phyloP scores from a whole-genome alignment of 1,139 yeast genomes.

The Kluyveromyces sp. region DNA sequence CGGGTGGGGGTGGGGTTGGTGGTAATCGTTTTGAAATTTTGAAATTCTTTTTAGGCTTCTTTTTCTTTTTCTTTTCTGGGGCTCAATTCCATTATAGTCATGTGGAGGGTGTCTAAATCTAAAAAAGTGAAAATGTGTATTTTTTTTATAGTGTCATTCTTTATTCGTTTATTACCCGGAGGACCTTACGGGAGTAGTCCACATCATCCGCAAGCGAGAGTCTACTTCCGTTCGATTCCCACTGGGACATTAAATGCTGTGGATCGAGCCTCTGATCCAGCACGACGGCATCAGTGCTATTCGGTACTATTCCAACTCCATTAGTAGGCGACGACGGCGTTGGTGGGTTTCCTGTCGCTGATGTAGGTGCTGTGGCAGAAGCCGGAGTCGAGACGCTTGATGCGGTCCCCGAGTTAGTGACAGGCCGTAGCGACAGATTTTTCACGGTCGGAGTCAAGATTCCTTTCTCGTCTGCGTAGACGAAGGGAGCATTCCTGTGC shows the following conservation, averaged over 20 bases:
- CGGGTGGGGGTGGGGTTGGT: too few species aligned
- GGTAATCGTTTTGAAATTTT: too few species aligned
- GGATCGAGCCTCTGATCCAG: conserved; percentile 70
- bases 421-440: neutral
- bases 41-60: too few species aligned
- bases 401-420: too few species aligned
- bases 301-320: neutral
- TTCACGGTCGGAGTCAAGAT: conserved; percentile 11
- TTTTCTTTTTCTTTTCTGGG: too few species aligned
- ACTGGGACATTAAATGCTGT: conserved; percentile 44
- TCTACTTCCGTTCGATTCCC: conserved; percentile 43
- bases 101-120: too few species aligned
- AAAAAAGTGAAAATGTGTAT: too few species aligned
- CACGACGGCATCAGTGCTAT: conserved; percentile 32
- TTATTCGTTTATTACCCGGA: conserved; percentile 53
- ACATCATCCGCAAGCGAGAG: conserved; percentile 64
- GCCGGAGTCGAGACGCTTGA: too few species aligned
- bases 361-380: neutral
- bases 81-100: too few species aligned
- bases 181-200: conserved; percentile 64
- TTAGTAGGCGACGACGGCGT: conserved; percentile 1
- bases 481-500: conserved; percentile 6
- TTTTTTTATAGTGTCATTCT: neutral
- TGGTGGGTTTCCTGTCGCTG: neutral
- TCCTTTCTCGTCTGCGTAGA: conserved; percentile 21